These are phyloP conservation scores for Pyricularia grisea DNA, from an alignment of 2,329 filamentous ascomycete species.

Conservation along the genomic window DNA sequence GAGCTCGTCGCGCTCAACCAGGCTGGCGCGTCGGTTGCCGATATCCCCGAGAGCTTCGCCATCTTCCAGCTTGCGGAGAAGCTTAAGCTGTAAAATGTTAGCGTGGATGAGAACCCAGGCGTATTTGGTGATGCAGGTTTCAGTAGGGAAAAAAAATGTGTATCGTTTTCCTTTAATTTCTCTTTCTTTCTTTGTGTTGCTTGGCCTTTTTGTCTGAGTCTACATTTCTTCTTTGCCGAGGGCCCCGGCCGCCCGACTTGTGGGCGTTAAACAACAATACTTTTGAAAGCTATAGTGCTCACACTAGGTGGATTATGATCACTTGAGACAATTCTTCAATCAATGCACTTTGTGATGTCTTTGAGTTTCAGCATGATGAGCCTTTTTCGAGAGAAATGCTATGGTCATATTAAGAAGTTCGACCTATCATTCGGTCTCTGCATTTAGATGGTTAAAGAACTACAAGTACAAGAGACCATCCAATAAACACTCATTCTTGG, in stretches of 20 bases:
- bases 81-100: not conserved
- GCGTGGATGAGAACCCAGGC: not conserved
- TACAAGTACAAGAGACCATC: not conserved
- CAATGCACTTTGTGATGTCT: not conserved
- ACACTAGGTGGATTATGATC: not conserved
- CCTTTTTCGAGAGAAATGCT: no score
- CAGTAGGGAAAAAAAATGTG: not conserved
- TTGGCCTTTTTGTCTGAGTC: not conserved
- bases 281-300: not conserved
- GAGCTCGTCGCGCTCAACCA: not conserved
- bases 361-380: not conserved
- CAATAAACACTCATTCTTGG: not conserved
- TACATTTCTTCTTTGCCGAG: not conserved
- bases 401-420: no score
- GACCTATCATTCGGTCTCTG: not conserved
- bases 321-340: no score
- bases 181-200: not conserved
- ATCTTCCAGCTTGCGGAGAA: not conserved
- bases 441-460: not conserved
- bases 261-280: not conserved
- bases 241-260: not conserved
- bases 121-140: not conserved
- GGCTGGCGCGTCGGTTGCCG: not conserved
- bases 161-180: not conserved
- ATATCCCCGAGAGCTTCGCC: not conserved